These are phyloP conservation scores for Cyclotella baltica DNA, from an alignment of 108 stramenopile species.

Conservation along the genomic window DNA sequence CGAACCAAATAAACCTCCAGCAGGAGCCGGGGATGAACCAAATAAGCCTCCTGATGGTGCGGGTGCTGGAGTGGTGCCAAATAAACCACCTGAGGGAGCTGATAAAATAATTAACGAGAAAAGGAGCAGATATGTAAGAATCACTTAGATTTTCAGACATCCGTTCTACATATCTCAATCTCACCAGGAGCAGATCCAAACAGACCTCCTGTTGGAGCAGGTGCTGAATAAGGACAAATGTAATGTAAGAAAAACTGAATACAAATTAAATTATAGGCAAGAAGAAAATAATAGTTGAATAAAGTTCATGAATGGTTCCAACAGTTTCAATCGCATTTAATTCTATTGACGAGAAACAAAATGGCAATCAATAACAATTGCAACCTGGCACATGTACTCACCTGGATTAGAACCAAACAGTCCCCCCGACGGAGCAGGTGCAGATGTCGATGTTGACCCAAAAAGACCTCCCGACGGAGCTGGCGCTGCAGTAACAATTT, in stretches of 20 bases:
- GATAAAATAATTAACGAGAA: background rate
- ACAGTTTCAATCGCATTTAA: too few relatives aligned
- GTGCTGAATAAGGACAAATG: constrained; percentile 11
- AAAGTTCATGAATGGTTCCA: too few relatives aligned
- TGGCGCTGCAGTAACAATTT: constrained; percentile 26
- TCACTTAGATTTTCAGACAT: too few relatives aligned
- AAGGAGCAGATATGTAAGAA: too few relatives aligned
- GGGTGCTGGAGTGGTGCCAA: constrained; percentile 9
- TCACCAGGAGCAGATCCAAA: constrained; percentile 42
- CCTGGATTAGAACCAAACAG: constrained; percentile 39
- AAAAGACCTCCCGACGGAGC: constrained; percentile 34
- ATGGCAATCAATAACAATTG: background rate
- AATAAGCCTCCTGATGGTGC: constrained; percentile 35
- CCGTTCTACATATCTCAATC: background rate
- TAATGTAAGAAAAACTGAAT: background rate
- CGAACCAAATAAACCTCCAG: constrained; percentile 40
- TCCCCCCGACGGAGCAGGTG: constrained; percentile 30
- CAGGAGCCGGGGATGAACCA: constrained; percentile 29
- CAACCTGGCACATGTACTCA: background rate
- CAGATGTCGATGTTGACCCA: constrained; percentile 4
- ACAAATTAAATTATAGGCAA: background rate
- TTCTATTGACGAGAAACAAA: background rate
- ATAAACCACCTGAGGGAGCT: too few relatives aligned
- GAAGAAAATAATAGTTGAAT: too few relatives aligned
- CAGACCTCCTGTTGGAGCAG: constrained; percentile 35